Evolutionary conservation across 129 eudicot genomes (phyloP).

Genomic region (Dittrichia graveolens): DNA sequence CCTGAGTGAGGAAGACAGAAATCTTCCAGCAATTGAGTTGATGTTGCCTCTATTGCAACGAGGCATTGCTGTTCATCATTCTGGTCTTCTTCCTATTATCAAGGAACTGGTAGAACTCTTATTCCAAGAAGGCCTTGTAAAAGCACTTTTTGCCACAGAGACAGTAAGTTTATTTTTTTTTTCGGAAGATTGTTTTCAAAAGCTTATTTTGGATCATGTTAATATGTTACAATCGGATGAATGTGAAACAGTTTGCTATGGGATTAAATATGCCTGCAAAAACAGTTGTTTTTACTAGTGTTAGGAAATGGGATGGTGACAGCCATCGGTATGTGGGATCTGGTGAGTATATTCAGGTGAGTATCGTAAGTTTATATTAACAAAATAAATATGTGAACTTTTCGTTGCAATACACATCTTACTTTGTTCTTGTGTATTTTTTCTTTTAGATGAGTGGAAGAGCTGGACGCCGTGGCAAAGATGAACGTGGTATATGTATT

Average conservation of each 20-base stretch:
- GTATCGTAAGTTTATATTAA: constrained; percentile 27
- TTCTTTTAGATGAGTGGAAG: constrained; percentile 91
- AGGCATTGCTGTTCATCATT: constrained; percentile 99
- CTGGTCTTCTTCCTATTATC: constrained; percentile 96
- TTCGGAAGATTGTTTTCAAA: background rate
- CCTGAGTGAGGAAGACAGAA: constrained; percentile 81
- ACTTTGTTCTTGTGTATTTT: constrained; percentile 17
- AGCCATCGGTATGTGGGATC: constrained; percentile 96
- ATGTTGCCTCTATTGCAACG: constrained; percentile 97
- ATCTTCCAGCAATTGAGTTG: constrained; percentile 86
- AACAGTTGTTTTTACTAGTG: constrained; percentile 92
- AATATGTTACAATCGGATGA: constrained; percentile 19
- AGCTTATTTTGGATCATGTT: background rate
- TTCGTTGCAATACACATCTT: constrained; percentile 26
- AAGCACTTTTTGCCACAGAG: constrained; percentile 98
- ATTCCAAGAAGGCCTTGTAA: constrained; percentile 98
- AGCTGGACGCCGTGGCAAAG: constrained; percentile 99
- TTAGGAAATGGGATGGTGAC: constrained; percentile 98
- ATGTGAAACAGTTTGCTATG: constrained; percentile 83
- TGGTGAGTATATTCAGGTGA: constrained; percentile 99
- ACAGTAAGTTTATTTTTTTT: constrained; percentile 48
- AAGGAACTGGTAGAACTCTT: constrained; percentile 97
- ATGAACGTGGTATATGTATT: constrained; percentile 95
- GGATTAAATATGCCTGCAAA: constrained; percentile 99
- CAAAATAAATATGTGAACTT: background rate